These are phyloP conservation scores for Hygrocybe punicea DNA, from an alignment of 768 basidiomycete genomes.

Conservation along the genomic window DNA sequence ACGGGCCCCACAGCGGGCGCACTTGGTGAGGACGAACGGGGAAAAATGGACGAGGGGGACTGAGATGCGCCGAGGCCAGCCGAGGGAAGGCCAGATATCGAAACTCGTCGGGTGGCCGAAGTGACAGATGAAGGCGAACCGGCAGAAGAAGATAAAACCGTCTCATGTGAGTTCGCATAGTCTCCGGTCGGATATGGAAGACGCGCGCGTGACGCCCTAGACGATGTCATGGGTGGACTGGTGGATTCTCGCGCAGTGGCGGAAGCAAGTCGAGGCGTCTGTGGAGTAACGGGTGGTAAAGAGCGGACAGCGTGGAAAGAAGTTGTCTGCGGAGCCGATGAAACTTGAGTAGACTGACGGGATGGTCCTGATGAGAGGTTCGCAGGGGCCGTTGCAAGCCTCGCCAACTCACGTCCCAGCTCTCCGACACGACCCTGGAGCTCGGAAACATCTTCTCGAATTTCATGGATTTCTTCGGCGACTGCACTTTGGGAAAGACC, in stretches of 20 bases:
- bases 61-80: conserved; percentile 1
- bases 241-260: conserved; percentile 59
- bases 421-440: conserved; percentile 71
- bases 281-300: not conserved
- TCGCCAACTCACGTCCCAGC: conserved; percentile 78
- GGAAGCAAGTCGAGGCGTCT: conserved; percentile 32
- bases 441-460: conserved; percentile 68
- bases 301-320: conserved; percentile 43
- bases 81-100: conserved; percentile 37
- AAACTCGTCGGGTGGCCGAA: conserved; percentile 51
- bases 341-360: conserved; percentile 45
- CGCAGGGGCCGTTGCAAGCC: conserved; percentile 50
- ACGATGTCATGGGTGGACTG: conserved; percentile 57
- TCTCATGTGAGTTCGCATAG: conserved; percentile 64
- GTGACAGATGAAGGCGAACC: conserved; percentile 45
- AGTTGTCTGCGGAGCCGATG: conserved; percentile 44
- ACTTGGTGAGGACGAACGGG: conserved; percentile 4
- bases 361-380: conserved; percentile 53
- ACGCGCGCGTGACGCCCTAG: conserved; percentile 46
- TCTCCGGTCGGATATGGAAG: conserved; percentile 83
- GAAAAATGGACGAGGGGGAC: not conserved
- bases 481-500: conserved; percentile 8
- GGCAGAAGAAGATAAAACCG: conserved; percentile 28
- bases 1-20: conserved; percentile 16
- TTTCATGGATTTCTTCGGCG: conserved; percentile 44